Conservation (phyloP, 2,329 filamentous ascomycete species). For the Teratosphaeria zuluensis region DNA sequence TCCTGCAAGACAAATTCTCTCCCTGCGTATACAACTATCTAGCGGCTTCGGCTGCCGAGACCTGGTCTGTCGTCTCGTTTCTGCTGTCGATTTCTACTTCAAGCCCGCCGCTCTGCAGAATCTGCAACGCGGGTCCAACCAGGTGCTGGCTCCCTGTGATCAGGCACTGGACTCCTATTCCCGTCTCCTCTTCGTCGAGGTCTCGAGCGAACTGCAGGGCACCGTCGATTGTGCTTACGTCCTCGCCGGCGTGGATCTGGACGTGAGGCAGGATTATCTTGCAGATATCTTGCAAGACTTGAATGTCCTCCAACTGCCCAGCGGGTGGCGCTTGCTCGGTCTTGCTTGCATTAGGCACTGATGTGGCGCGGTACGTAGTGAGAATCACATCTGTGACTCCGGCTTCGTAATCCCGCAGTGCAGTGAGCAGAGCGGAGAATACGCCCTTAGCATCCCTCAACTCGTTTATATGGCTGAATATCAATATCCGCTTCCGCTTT, state of each 20-base stretch:
- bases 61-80: no score
- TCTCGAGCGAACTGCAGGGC: neutral
- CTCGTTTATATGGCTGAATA: no score
- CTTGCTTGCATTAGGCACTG: no score
- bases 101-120: neutral
- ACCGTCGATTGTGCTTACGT: neutral
- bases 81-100: neutral
- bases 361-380: no score
- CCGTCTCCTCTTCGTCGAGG: neutral
- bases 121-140: constrained; percentile 4
- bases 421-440: no score
- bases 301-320: neutral
- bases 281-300: neutral
- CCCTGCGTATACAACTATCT: no score
- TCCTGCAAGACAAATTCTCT: no score
- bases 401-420: no score
- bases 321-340: neutral
- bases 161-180: neutral
- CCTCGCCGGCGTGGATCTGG: neutral
- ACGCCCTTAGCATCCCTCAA: no score
- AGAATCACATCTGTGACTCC: no score
- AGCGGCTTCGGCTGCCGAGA: no score
- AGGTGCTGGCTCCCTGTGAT: constrained; percentile 10
- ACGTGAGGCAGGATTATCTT: neutral
- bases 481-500: no score